Conservation (phyloP, 108 stramenopile genomes). For the Asterionellopsis glacialis region DNA sequence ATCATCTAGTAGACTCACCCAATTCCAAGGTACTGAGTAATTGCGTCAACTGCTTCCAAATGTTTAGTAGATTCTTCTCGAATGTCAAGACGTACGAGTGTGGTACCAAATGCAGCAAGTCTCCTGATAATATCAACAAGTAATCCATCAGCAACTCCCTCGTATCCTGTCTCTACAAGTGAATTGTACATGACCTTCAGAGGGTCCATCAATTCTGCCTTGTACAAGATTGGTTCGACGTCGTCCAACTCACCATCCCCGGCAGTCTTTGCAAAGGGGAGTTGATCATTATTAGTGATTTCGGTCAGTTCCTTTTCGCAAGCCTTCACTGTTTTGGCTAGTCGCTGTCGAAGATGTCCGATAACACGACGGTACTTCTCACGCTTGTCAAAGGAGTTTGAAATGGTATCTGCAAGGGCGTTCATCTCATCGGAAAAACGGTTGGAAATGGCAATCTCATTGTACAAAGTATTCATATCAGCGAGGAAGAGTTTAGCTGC, state of each 20-base stretch:
- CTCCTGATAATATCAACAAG: constrained; percentile 93
- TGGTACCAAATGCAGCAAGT: constrained; percentile 84
- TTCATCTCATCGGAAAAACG: constrained; percentile 59
- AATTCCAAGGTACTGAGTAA: constrained; percentile 87
- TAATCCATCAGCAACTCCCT: constrained; percentile 83
- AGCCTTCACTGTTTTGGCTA: constrained; percentile 66
- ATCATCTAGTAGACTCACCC: constrained; percentile 10
- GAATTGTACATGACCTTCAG: constrained; percentile 83
- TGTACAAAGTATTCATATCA: constrained; percentile 64
- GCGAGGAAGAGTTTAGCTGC: constrained; percentile 79
- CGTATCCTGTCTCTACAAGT: constrained; percentile 75
- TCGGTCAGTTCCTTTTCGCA: constrained; percentile 46
- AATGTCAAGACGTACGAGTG: constrained; percentile 91
- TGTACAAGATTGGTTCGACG: constrained; percentile 55
- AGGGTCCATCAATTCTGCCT: constrained; percentile 72
- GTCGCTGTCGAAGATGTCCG: constrained; percentile 66
- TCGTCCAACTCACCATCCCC: constrained; percentile 31
- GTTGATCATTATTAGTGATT: constrained; percentile 7
- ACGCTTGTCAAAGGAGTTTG: constrained; percentile 32
- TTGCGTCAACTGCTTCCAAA: constrained; percentile 88
- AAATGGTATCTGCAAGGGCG: constrained; percentile 44
- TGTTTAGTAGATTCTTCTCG: constrained; percentile 94
- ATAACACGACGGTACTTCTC: constrained; percentile 85
- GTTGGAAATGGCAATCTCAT: constrained; percentile 67
- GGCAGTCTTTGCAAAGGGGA: constrained; percentile 11